A percentile compares a stretch with the other conserved stretches of the same genome.
Evolutionary conservation across 2,329 filamentous ascomycete genomes (phyloP).

Genomic region (Calonectria multiphialidica): DNA sequence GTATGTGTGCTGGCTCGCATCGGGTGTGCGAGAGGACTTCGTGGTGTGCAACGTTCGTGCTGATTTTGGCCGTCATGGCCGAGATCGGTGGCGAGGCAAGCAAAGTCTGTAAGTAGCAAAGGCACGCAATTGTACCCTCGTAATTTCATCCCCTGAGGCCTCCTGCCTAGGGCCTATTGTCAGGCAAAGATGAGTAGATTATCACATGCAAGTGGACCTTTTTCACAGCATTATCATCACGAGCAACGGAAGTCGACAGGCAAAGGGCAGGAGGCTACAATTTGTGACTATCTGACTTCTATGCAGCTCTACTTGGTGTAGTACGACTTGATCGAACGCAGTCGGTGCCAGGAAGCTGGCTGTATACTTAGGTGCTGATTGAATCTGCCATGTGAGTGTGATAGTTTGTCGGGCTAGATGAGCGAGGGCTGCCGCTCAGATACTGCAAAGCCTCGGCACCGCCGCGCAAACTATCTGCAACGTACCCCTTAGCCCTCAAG

Average conservation of each 20-base stretch:
- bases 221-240: neutral
- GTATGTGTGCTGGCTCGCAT: neutral
- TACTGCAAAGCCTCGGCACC: conserved; percentile 58
- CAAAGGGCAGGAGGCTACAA: neutral
- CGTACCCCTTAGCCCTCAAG: conserved; percentile 61
- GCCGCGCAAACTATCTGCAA: conserved; percentile 60
- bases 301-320: neutral
- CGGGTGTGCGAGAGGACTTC: neutral
- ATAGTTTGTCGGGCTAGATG: neutral
- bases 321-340: too few species aligned
- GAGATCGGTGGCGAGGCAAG: neutral
- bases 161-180: neutral
- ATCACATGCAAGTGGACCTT: neutral
- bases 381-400: neutral
- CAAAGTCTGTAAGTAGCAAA: neutral
- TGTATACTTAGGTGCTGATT: neutral
- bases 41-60: neutral
- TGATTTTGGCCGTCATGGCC: neutral
- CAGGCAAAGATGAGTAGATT: neutral
- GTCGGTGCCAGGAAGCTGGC: neutral
- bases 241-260: neutral
- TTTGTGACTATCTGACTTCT: neutral
- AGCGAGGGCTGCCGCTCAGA: neutral
- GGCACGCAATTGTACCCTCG: neutral
- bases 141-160: neutral